phyloP scores from a whole-genome alignment of 1,284 basidiomycete genomes.

The Kwoniella shivajii region DNA sequence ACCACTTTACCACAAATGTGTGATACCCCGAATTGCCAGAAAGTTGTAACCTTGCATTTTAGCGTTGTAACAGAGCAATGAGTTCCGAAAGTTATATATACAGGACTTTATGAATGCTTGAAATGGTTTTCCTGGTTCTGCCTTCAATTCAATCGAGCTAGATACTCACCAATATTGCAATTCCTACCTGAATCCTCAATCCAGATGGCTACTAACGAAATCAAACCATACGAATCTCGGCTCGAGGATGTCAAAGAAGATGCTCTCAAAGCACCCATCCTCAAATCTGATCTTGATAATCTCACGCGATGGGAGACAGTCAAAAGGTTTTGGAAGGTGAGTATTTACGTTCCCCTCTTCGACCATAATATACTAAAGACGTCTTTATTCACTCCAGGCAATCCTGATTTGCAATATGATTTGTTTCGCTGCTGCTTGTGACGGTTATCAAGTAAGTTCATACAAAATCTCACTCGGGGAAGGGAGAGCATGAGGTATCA shows the following conservation, averaged over 20 bases:
- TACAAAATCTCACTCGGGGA: background rate
- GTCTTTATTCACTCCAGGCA: background rate
- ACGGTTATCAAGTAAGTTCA: constrained; percentile 21
- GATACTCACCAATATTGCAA: too few relatives aligned
- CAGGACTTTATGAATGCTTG: too few relatives aligned
- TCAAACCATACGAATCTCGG: constrained; percentile 12
- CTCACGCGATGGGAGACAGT: constrained; percentile 15
- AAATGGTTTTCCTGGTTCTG: too few relatives aligned
- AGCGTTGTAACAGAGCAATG: too few relatives aligned
- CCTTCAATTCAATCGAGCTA: too few relatives aligned
- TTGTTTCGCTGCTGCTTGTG: constrained; percentile 24
- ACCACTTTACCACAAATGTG: too few relatives aligned
- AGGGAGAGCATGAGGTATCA: background rate
- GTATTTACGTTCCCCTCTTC: background rate
- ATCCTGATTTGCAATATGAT: constrained; percentile 18
- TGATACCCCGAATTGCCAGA: too few relatives aligned
- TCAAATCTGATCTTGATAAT: constrained; percentile 22
- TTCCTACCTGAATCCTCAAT: too few relatives aligned
- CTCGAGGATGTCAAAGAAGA: constrained; percentile 13
- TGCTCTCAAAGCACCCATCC: constrained; percentile 6
- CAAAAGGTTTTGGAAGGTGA: constrained; percentile 20
- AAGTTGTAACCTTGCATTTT: too few relatives aligned
- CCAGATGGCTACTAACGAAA: constrained; percentile 3
- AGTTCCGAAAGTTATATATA: too few relatives aligned
- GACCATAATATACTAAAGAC: background rate